These are phyloP conservation scores for Pythium angustatum DNA, from an alignment of 352 stramenopile species.

Conservation along the genomic window DNA sequence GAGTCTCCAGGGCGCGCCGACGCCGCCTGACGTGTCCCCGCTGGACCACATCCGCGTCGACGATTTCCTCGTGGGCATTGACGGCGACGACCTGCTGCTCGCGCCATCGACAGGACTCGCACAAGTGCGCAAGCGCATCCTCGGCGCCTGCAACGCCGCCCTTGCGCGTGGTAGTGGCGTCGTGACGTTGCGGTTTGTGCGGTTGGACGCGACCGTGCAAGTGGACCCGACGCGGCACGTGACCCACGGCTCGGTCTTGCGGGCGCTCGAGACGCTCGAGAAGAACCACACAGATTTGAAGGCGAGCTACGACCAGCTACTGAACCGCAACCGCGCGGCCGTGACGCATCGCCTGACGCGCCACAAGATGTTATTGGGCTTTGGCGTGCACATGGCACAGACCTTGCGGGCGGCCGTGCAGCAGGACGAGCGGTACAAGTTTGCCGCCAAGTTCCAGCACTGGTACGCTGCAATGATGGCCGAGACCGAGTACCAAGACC, in stretches of 20 bases:
- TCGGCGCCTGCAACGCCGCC: slow-evolving; percentile 17
- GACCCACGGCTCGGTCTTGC: slow-evolving; percentile 51
- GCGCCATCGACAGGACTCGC: slow-evolving; percentile 37
- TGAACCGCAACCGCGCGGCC: slow-evolving; percentile 38
- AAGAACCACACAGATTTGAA: slow-evolving; percentile 33
- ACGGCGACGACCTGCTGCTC: slow-evolving; percentile 54
- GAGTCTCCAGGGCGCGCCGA: slow-evolving; percentile 42
- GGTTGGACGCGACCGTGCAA: slow-evolving; percentile 39
- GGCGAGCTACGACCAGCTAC: slow-evolving; percentile 43
- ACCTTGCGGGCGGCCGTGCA: slow-evolving; percentile 31
- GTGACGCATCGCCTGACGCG: slow-evolving; percentile 49
- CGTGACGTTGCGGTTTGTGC: slow-evolving; percentile 63
- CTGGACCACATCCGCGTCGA: slow-evolving; percentile 51
- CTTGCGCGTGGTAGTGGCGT: slow-evolving; percentile 27
- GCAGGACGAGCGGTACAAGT: slow-evolving; percentile 46
- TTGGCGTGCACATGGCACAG: slow-evolving; percentile 38
- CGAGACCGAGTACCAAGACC: slow-evolving; percentile 8
- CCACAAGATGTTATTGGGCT: slow-evolving; percentile 65
- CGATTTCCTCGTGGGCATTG: slow-evolving; percentile 90
- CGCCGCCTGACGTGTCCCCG: slow-evolving; percentile 25
- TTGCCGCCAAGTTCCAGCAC: slow-evolving; percentile 50
- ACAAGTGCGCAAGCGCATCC: slow-evolving; percentile 47
- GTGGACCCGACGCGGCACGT: slow-evolving; percentile 39
- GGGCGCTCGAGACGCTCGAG: slow-evolving; percentile 47
- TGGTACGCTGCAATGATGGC: slow-evolving; percentile 39